Evolutionary conservation across 345 rosid genomes (phyloP).

Genomic region (Camelina laxa): DNA sequence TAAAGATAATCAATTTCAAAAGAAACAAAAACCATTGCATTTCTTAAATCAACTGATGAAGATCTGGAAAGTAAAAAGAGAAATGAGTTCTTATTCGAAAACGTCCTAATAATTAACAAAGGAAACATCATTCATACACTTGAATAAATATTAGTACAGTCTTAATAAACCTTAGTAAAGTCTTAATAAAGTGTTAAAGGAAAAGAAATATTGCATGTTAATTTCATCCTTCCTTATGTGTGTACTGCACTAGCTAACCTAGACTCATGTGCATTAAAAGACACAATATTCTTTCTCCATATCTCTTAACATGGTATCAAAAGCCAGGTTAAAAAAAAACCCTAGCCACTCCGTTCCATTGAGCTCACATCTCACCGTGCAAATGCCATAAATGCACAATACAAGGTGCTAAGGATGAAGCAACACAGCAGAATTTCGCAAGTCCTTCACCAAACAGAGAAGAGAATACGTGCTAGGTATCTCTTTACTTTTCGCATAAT

Average conservation of each 20-base stretch:
- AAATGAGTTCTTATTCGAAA: too few relatives aligned
- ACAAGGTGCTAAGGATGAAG: neutral
- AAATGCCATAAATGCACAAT: neutral
- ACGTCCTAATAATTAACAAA: too few relatives aligned
- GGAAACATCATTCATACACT: constrained; percentile 10
- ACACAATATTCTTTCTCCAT: neutral
- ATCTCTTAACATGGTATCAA: constrained; percentile 29
- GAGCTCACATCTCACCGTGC: neutral
- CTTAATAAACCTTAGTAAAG: too few relatives aligned
- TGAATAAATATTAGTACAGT: too few relatives aligned
- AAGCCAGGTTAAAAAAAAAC: neutral
- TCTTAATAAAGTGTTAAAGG: neutral
- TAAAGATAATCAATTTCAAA: neutral
- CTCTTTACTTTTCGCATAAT: neutral
- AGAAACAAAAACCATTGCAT: neutral
- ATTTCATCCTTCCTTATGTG: constrained; percentile 9
- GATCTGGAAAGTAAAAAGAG: neutral
- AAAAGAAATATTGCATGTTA: neutral
- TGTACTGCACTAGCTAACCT: neutral
- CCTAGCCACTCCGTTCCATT: neutral
- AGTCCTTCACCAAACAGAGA: neutral
- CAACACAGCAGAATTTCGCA: neutral
- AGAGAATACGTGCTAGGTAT: neutral
- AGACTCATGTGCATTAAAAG: neutral
- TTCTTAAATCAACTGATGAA: neutral